These are phyloP conservation scores for Dactylonectria estremocensis DNA, from an alignment of 2,329 filamentous ascomycete genomes.

Conservation along the genomic window DNA sequence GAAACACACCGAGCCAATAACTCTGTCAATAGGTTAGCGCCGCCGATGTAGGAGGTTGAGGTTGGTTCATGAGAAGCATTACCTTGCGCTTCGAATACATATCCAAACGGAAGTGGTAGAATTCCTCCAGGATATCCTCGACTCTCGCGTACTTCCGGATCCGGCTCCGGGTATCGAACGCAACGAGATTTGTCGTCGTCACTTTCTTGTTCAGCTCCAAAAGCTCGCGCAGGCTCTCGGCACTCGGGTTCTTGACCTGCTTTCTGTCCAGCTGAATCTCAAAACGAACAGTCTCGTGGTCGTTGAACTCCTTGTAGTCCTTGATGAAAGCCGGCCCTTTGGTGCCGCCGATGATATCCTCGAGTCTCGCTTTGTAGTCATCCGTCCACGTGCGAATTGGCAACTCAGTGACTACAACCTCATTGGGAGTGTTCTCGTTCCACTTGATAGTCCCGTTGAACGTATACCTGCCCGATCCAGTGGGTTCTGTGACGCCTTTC, in stretches of 20 bases:
- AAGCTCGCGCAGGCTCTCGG: slow-evolving; percentile 87
- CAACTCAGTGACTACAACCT: slow-evolving; percentile 91
- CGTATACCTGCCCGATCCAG: slow-evolving; percentile 84
- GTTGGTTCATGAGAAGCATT: no score
- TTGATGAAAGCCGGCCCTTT: slow-evolving; percentile 95
- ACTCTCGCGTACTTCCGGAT: slow-evolving; percentile 95
- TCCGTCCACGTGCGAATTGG: slow-evolving; percentile 98
- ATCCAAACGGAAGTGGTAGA: slow-evolving; percentile 84
- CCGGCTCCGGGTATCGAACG: slow-evolving; percentile 89
- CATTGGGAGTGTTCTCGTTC: slow-evolving; percentile 78
- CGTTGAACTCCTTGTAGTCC: slow-evolving; percentile 99
- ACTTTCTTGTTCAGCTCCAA: slow-evolving; percentile 94
- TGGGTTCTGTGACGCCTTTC: slow-evolving; percentile 81
- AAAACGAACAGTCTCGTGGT: slow-evolving; percentile 94
- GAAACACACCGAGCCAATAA: slow-evolving; percentile 73
- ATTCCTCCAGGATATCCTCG: slow-evolving; percentile 96
- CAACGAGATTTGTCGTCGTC: slow-evolving; percentile 92
- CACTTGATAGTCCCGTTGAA: slow-evolving; percentile 88
- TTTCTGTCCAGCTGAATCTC: slow-evolving; percentile 93
- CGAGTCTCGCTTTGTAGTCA: slow-evolving; percentile 95
- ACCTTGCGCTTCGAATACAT: slow-evolving; percentile 89
- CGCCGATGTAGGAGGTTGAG: not conserved
- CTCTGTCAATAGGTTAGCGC: slow-evolving; percentile 58
- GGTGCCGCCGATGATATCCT: slow-evolving; percentile 94
- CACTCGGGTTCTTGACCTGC: slow-evolving; percentile 79